These are phyloP conservation scores for Zygnema circumcarinatum DNA, from an alignment of 139 green algal genomes.

Conservation along the genomic window DNA sequence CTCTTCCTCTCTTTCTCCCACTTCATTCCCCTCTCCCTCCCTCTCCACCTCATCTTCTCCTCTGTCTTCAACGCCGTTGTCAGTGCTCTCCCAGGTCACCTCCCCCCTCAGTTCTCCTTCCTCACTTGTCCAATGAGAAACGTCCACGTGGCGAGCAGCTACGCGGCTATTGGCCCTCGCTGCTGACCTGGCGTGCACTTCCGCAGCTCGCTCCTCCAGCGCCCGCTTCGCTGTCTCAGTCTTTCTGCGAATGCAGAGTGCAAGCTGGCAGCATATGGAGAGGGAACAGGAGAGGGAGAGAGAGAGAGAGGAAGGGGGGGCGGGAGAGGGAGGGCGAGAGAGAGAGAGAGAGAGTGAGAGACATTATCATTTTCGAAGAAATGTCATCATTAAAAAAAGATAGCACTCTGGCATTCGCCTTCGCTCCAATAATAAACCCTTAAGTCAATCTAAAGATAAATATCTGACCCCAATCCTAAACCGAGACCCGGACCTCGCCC, in stretches of 20 bases:
- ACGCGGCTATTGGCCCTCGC: too few relatives aligned
- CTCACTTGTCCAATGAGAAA: background rate
- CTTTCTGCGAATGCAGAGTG: conserved; percentile 14
- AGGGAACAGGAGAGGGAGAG: background rate
- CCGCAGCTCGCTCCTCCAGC: conserved; percentile 20
- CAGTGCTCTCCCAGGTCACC: too few relatives aligned
- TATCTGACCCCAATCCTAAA: too few relatives aligned
- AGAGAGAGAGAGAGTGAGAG: background rate
- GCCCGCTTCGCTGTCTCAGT: conserved; percentile 8
- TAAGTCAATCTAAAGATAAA: too few relatives aligned
- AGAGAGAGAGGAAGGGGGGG: conserved; percentile 5
- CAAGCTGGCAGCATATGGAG: background rate
- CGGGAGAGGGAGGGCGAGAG: background rate
- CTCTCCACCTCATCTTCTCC: background rate
- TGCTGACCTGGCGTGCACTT: too few relatives aligned
- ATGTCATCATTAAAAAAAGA: too few relatives aligned
- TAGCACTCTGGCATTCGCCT: too few relatives aligned
- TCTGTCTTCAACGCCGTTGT: background rate
- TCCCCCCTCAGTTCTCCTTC: background rate
- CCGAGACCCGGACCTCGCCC: too few relatives aligned
- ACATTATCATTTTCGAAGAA: background rate
- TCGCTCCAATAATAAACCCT: too few relatives aligned
- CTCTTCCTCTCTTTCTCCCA: too few relatives aligned
- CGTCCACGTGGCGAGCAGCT: too few relatives aligned
- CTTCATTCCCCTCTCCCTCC: too few relatives aligned